These are phyloP conservation scores for Colletotrichum gigasporum DNA, from an alignment of 2,329 filamentous ascomycete genomes.

Conservation along the genomic window DNA sequence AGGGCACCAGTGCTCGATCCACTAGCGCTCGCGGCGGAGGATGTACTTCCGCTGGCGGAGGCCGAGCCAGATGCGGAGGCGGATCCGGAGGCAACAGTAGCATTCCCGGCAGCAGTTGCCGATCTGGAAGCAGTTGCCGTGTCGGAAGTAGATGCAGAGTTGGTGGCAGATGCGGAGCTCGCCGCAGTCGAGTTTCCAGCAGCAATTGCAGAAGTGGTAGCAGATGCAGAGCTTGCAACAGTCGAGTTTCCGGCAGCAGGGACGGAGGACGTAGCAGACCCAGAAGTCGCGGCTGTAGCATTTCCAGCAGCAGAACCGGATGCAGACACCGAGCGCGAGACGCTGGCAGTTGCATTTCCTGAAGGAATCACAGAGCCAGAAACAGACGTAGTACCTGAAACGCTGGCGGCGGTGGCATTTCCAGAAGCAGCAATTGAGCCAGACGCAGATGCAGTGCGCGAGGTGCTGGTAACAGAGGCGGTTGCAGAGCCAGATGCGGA, in stretches of 20 bases:
- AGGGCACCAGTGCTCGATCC: background rate
- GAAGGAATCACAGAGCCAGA: too few relatives aligned
- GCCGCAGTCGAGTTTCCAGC: conserved; percentile 4
- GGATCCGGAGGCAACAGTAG: background rate
- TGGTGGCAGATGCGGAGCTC: background rate
- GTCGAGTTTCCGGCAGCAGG: too few relatives aligned
- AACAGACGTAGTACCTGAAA: background rate
- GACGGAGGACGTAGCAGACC: background rate
- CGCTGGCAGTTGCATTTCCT: background rate
- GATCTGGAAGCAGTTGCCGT: background rate
- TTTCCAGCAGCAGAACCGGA: too few relatives aligned
- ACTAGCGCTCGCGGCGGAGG: background rate
- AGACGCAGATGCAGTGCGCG: background rate
- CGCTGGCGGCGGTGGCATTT: background rate
- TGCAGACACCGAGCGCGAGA: background rate
- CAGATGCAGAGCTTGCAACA: background rate
- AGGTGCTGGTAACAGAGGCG: background rate
- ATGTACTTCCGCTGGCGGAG: too few relatives aligned
- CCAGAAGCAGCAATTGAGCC: too few relatives aligned
- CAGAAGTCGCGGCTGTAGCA: background rate
- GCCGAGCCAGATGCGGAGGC: background rate
- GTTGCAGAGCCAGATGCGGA: background rate
- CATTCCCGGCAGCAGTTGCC: background rate
- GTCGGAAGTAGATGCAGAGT: too few relatives aligned
- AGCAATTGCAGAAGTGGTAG: background rate